Conservation (phyloP, 2,329 filamentous ascomycete genomes). For the Fusarium luffae region DNA sequence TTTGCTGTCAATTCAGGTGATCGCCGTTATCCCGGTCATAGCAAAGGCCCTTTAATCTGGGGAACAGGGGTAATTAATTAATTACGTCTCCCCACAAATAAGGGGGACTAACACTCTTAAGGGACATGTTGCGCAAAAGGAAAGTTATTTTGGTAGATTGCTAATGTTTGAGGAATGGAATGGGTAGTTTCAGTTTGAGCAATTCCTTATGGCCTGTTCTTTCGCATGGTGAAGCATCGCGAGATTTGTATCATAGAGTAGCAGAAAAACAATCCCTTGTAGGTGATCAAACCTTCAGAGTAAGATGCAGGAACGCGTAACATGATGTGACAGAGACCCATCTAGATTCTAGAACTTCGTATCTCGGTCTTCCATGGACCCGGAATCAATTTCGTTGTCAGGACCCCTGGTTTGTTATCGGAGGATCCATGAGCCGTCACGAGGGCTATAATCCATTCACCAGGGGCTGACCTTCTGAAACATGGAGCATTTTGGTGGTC, state of each 20-base stretch:
- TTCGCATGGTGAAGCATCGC: neutral
- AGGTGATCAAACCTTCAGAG: constrained; percentile 1
- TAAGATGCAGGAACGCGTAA: constrained; percentile 18
- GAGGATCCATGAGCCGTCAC: constrained; percentile 8
- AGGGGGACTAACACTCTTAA: constrained; percentile 14
- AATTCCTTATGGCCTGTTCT: neutral
- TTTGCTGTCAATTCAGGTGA: constrained; percentile 21
- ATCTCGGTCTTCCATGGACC: constrained; percentile 7
- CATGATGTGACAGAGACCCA: constrained; percentile 18
- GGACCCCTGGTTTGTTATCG: constrained; percentile 13
- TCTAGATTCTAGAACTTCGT: constrained; percentile 28
- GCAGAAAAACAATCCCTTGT: neutral
- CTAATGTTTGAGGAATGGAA: constrained; percentile 31
- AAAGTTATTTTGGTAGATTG: constrained; percentile 1
- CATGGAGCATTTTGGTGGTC: constrained; percentile 29
- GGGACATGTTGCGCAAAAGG: neutral
- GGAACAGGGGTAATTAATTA: constrained; percentile 34
- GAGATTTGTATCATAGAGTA: neutral
- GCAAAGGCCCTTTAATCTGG: constrained; percentile 20
- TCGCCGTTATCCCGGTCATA: constrained; percentile 25
- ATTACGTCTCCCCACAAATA: constrained; percentile 31
- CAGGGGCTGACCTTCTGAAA: constrained; percentile 41
- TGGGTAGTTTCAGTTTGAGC: constrained; percentile 32
- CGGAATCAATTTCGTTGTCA: constrained; percentile 20
- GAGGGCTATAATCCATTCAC: neutral